Percentiles rank a stretch among this genome's conserved stretches.
These are phyloP conservation scores for Aristolochia contorta DNA, from an alignment of 164 flowering plant genomes.

Conservation along the genomic window DNA sequence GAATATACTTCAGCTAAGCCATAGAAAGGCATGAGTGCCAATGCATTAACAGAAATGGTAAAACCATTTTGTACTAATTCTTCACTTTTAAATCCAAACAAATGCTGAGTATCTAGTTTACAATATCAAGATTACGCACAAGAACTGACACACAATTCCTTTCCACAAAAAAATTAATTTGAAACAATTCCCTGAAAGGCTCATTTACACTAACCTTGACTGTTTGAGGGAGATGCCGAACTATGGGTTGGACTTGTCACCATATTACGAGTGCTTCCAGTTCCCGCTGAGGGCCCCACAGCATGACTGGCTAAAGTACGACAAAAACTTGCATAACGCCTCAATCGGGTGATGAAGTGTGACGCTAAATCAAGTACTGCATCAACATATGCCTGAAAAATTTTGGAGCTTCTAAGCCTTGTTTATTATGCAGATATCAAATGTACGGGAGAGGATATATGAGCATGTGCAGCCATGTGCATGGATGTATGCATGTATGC, in stretches of 20 bases:
- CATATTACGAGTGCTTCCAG: slow-evolving; percentile 64
- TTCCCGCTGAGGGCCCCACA: slow-evolving; percentile 53
- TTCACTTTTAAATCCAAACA: not conserved
- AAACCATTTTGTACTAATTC: not conserved
- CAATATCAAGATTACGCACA: not conserved
- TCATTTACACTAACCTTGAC: slow-evolving; percentile 53
- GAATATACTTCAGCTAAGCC: too few species aligned
- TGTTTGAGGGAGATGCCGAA: slow-evolving; percentile 65
- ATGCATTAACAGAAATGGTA: too few species aligned
- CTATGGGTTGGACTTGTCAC: slow-evolving; percentile 86
- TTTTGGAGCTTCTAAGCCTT: not conserved
- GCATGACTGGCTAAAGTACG: slow-evolving; percentile 99
- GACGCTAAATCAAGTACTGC: slow-evolving; percentile 95
- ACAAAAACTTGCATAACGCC: slow-evolving; percentile 98
- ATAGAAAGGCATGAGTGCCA: too few species aligned
- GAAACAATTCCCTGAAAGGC: not conserved
- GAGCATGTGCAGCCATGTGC: too few species aligned
- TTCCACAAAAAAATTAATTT: not conserved
- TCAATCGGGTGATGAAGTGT: slow-evolving; percentile 92
- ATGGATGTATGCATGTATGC: too few species aligned
- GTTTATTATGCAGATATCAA: too few species aligned
- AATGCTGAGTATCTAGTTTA: not conserved
- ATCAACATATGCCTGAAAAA: slow-evolving; percentile 91
- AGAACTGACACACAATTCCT: not conserved
- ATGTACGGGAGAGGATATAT: too few species aligned